Percentiles rank a stretch among this genome's conserved stretches.
phyloP scores from a whole-genome alignment of 805 yeast genomes.

The Yueomyces sinensis region DNA sequence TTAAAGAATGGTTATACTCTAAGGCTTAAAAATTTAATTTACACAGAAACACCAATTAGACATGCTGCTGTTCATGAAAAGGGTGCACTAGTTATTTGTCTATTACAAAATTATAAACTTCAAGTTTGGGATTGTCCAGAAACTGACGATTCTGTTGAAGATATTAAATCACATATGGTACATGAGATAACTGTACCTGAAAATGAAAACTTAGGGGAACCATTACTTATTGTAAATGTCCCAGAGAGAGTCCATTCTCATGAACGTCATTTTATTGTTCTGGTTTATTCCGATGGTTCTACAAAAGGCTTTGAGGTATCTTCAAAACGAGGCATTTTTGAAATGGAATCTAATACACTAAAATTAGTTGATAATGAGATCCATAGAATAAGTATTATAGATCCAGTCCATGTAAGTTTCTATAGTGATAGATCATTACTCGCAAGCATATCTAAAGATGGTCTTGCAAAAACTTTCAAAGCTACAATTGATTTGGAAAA shows the following conservation, averaged over 20 bases:
- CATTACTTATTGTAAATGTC: slow-evolving; percentile 24
- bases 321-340: slow-evolving; percentile 20
- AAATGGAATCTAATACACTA: slow-evolving; percentile 14
- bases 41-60: slow-evolving; percentile 34
- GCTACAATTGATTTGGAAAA: slow-evolving; percentile 20
- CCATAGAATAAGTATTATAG: slow-evolving; percentile 41
- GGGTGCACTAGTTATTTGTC: slow-evolving; percentile 33
- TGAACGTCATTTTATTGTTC: slow-evolving; percentile 34
- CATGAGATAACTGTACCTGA: slow-evolving; percentile 4
- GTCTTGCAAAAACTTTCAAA: slow-evolving; percentile 36
- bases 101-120: slow-evolving; percentile 29
- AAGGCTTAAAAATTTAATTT: slow-evolving; percentile 27
- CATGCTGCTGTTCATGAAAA: slow-evolving; percentile 36
- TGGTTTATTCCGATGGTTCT: slow-evolving; percentile 29
- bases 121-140: slow-evolving; percentile 49
- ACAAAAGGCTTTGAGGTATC: slow-evolving; percentile 24
- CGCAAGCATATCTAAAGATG: slow-evolving; percentile 42
- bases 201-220: slow-evolving; percentile 4
- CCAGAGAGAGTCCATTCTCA: slow-evolving; percentile 24
- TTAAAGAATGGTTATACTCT: slow-evolving; percentile 23
- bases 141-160: slow-evolving; percentile 9
- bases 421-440: slow-evolving; percentile 32
- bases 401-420: slow-evolving; percentile 40
- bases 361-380: slow-evolving; percentile 21
- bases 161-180: slow-evolving; percentile 8